phyloP scores from a whole-genome alignment of 192 early-diverging fungal species.

The Phlyctochytrium planicorne region DNA sequence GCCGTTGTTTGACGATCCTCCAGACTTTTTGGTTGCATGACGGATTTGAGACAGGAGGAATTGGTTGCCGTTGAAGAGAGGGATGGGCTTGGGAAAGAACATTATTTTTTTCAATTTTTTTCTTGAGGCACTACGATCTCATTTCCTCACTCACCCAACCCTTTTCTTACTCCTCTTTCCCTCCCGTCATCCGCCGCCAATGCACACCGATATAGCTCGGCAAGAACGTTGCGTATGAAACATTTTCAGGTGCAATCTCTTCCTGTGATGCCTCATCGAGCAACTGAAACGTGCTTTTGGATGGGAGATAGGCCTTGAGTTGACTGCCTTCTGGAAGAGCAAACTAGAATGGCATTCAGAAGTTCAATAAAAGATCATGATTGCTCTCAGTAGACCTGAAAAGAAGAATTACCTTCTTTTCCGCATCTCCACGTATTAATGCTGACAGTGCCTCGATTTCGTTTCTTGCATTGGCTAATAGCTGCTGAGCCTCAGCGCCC shows the following conservation, averaged over 20 bases:
- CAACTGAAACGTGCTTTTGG: conserved; percentile 10
- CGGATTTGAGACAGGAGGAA: conserved; percentile 34
- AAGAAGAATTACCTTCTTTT: neutral
- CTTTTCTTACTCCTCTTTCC: too few species aligned
- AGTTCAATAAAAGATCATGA: neutral
- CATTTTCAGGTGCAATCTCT: conserved; percentile 8
- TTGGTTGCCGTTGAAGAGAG: neutral
- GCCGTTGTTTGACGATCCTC: conserved; percentile 49
- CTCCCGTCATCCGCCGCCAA: conserved; percentile 10
- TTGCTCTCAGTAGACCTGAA: too few species aligned
- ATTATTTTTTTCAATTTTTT: neutral
- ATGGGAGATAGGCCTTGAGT: conserved; percentile 7
- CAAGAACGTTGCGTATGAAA: conserved; percentile 15
- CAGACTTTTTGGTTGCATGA: conserved; percentile 52
- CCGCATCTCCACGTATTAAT: neutral
- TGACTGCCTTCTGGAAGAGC: neutral
- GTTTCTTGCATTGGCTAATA: neutral
- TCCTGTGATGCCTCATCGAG: conserved; percentile 14
- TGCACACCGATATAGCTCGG: conserved; percentile 19
- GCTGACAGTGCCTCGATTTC: neutral
- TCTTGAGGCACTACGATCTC: neutral
- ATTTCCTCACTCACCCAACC: neutral
- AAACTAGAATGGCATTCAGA: neutral
- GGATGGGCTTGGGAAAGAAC: neutral
- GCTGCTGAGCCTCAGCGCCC: neutral